Evolutionary conservation across 148 eudicot genomes (phyloP).

Genomic region (Arbutus unedo): DNA sequence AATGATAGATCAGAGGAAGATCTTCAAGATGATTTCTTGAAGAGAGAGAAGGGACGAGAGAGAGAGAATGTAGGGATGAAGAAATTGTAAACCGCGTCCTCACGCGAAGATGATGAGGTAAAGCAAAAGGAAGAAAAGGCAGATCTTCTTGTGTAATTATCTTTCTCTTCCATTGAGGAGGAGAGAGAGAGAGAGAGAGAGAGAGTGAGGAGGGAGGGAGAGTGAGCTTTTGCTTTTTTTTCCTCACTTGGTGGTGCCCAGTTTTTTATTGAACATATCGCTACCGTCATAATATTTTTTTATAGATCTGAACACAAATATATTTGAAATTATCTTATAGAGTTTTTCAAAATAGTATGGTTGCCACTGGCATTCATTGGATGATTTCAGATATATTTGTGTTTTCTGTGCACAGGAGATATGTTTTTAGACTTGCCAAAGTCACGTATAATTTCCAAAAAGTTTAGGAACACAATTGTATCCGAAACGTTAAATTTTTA

Average conservation of each 20-base stretch:
- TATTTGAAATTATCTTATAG: no score
- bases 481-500: no score
- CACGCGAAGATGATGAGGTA: conserved; percentile 2
- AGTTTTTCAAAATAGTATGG: no score
- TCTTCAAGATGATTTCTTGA: no score
- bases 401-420: no score
- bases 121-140: conserved; percentile 17
- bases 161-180: conserved; percentile 10
- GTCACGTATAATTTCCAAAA: no score
- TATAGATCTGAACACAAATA: no score
- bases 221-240: background rate
- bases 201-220: background rate
- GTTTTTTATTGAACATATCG: conserved; percentile 19
- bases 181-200: background rate
- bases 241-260: conserved; percentile 8
- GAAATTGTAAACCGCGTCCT: background rate
- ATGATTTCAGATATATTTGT: no score
- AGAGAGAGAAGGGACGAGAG: background rate
- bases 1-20: background rate
- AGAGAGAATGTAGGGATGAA: conserved; percentile 8
- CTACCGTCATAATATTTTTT: background rate
- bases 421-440: no score
- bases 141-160: conserved; percentile 10
- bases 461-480: no score
- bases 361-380: no score